phyloP scores from a whole-genome alignment of 495 filamentous ascomycete genomes.

The Aspergillus coremiiformis region DNA sequence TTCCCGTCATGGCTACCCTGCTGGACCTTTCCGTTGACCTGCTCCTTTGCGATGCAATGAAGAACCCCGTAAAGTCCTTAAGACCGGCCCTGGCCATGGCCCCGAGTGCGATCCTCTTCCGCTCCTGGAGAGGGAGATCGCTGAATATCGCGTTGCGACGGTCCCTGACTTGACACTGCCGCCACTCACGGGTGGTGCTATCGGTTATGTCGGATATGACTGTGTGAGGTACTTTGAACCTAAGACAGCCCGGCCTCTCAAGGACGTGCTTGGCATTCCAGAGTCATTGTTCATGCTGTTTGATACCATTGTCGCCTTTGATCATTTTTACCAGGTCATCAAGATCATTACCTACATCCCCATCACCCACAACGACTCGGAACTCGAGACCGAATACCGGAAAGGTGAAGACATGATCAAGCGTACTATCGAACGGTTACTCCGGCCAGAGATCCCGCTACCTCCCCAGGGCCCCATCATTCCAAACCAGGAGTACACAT shows the following conservation, averaged over 20 bases:
- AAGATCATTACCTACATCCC: slow-evolving; percentile 86
- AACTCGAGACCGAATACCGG: slow-evolving; percentile 55
- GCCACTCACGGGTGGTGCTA: slow-evolving; percentile 79
- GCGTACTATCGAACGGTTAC: slow-evolving; percentile 59
- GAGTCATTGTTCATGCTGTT: slow-evolving; percentile 97
- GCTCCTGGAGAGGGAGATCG: slow-evolving; percentile 68
- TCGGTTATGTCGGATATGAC: slow-evolving; percentile 96
- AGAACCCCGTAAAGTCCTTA: slow-evolving; percentile 79
- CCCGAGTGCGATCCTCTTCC: slow-evolving; percentile 75
- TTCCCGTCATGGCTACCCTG: slow-evolving; percentile 1
- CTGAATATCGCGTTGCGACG: slow-evolving; percentile 65
- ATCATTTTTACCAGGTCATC: slow-evolving; percentile 86
- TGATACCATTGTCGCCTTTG: slow-evolving; percentile 90
- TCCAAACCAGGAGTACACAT: slow-evolving; percentile 70
- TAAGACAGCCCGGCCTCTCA: slow-evolving; percentile 75
- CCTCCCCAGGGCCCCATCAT: slow-evolving; percentile 68
- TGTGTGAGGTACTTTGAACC: slow-evolving; percentile 97
- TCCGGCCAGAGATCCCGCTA: slow-evolving; percentile 64
- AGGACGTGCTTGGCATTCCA: slow-evolving; percentile 80
- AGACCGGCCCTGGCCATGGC: slow-evolving; percentile 82
- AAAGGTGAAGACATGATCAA: slow-evolving; percentile 55
- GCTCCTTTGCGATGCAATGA: slow-evolving; percentile 4
- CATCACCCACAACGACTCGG: slow-evolving; percentile 39
- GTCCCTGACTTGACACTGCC: slow-evolving; percentile 76
- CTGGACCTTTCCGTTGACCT: slow-evolving; percentile 2